Percentiles rank a stretch among this genome's conserved stretches.
phyloP scores from a whole-genome alignment of 257 asterid genomes.

The Primulina eburnea region DNA sequence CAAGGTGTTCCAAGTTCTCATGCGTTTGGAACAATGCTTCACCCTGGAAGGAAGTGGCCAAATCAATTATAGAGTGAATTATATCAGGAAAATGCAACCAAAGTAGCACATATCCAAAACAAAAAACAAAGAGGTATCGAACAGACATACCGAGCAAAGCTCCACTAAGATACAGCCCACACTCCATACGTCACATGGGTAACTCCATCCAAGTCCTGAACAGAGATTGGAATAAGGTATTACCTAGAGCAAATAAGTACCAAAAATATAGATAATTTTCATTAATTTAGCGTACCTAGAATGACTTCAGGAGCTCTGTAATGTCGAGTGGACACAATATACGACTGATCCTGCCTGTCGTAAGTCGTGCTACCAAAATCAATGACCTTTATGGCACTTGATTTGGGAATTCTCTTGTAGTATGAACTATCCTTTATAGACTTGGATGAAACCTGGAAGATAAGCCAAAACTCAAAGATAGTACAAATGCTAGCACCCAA shows the following conservation, averaged over 20 bases:
- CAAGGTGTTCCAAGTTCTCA: slow-evolving; percentile 89
- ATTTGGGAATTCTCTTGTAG: slow-evolving; percentile 74
- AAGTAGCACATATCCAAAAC: neutral
- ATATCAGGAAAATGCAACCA: neutral
- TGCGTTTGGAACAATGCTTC: slow-evolving; percentile 90
- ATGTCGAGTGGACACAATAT: slow-evolving; percentile 82
- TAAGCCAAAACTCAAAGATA: neutral
- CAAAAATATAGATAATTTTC: neutral
- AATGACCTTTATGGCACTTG: slow-evolving; percentile 87
- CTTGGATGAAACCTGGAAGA: slow-evolving; percentile 54
- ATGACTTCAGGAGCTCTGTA: slow-evolving; percentile 96
- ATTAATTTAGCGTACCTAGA: slow-evolving; percentile 42
- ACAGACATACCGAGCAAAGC: slow-evolving; percentile 70
- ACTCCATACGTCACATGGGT: slow-evolving; percentile 90
- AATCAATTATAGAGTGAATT: neutral
- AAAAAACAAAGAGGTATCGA: neutral
- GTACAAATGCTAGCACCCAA: neutral
- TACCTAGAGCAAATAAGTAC: neutral
- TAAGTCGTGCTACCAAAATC: slow-evolving; percentile 93
- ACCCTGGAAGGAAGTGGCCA: slow-evolving; percentile 45
- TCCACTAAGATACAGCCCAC: slow-evolving; percentile 88
- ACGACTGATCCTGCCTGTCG: slow-evolving; percentile 59
- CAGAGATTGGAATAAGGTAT: neutral
- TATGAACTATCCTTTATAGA: slow-evolving; percentile 53
- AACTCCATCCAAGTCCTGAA: slow-evolving; percentile 86